Evolutionary conservation across 1,284 basidiomycete species (phyloP), one percentile per base, ranked within the genome.

Genomic region (Ceraceosorus guamensis): DNA sequence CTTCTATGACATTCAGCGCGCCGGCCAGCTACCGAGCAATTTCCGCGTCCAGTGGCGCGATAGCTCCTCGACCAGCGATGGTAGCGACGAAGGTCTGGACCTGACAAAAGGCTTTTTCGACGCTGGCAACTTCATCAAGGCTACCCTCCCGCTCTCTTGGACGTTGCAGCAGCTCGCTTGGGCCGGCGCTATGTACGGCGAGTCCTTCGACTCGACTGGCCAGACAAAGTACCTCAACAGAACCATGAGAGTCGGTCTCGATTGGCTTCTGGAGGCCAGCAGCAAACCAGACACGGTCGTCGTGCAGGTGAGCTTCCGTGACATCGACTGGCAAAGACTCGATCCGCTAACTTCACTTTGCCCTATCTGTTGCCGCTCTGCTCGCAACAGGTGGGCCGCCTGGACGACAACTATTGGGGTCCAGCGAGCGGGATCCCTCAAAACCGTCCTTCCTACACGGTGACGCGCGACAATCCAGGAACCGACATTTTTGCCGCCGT

Each of bases 201-300:
- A 81, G 79, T 91, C 87, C 3, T 93, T 89, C 73, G 87, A 89
- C 59, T 66, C 84, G 46, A 83, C 87, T 47, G 86, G 87, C 53
- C 91, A 93, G 77, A 90, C 89, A 1, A 82, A 84, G 1, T 93
- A 93, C 75, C 83, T 93, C 24, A 91, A 93, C 68, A 83, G 84
- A 24, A 73, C 65, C 4, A 65, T 75, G 48, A 83, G 91, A 57
- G 92, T 88, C 87, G 87, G 89, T 32, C 82, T 90, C 48, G 87
- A 91, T 77, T 95, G 89, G 89, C 79, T 93, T 47, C 87, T 91
- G 51, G 89, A 88, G 86, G 89, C 88, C 3, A 89, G 93, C 76
- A 85, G 90, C 0, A 79, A 83, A 14, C 79, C 85, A 33, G 81
- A 83, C 57, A 86, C 85, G 0, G 81, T 95, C 35, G 88, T 83